These are phyloP conservation scores for Erigeron canadensis DNA, from an alignment of 129 eudicot species.

Conservation along the genomic window DNA sequence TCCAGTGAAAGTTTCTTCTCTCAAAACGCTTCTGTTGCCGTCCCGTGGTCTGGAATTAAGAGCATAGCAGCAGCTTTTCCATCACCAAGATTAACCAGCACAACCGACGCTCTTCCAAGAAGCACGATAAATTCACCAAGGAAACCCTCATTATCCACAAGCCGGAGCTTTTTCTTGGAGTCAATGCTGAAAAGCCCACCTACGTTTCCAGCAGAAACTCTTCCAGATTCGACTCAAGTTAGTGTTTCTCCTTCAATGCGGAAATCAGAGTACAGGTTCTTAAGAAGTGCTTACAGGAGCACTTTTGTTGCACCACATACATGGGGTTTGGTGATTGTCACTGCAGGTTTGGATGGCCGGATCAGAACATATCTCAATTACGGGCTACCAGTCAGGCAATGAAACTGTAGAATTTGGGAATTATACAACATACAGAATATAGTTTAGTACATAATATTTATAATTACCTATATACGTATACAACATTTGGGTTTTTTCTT, in stretches of 20 bases:
- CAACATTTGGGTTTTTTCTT: background rate
- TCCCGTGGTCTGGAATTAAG: conserved; percentile 63
- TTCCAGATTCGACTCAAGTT: conserved; percentile 41
- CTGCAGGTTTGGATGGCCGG: conserved; percentile 66
- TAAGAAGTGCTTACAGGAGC: conserved; percentile 17
- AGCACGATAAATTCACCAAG: conserved; percentile 39
- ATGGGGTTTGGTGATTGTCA: conserved; percentile 79
- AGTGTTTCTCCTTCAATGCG: conserved; percentile 31
- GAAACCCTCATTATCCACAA: conserved; percentile 37
- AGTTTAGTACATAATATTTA: conserved; percentile 2
- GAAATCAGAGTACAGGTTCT: conserved; percentile 23
- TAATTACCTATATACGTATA: background rate
- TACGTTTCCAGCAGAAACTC: conserved; percentile 79
- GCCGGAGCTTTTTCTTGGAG: conserved; percentile 60
- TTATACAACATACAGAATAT: background rate
- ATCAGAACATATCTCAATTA: conserved; percentile 72
- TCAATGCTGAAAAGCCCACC: conserved; percentile 44
- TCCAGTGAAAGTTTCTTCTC: conserved; percentile 63
- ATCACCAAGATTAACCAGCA: conserved; percentile 3
- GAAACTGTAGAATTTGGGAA: conserved; percentile 10
- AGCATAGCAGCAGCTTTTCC: conserved; percentile 32
- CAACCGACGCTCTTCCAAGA: conserved; percentile 11
- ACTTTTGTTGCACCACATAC: conserved; percentile 38
- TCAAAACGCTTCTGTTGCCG: conserved; percentile 52
- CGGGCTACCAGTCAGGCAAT: conserved; percentile 59